Evolutionary conservation across 495 filamentous ascomycete species (phyloP), one percentile per base, ranked within the genome.

Genomic region (Amniculicola lignicola): DNA sequence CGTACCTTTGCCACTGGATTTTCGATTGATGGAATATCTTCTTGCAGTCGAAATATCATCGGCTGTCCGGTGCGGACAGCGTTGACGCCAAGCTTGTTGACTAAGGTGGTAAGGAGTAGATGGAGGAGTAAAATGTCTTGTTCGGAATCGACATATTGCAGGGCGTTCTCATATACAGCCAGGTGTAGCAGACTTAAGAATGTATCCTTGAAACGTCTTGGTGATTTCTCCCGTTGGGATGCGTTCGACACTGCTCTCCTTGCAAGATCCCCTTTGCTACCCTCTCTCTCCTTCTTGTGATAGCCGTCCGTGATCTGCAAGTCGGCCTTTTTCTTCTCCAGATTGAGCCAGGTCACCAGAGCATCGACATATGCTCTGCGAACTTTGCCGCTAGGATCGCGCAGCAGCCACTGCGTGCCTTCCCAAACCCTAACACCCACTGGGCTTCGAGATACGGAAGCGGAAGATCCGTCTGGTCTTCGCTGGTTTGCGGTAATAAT

Each of bases 141-240:
- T 50, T 88, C 84, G 29, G 77, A 82, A 21, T 84, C 77, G 12
- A 86, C 78, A 48, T 73, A 81, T 54, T 92, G 84, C 12, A 89
- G 70, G 21, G 86, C 88, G 59, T 85, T 84, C 60, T 96, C 91
- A 66, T 93, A 95, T 22, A 93, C 80, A 36, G 88, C 84, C 27
- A 96, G 76, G 69, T 95, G 89, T 9, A 96, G 72, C n/a, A 93
- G 75, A 61, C 87, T 83, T 19, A 96, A 75, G 67, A 91, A 95
- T 22, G 80, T 84, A 10, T 82, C 84, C 46, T 79, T 77, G 7
- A 75, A 72, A 7, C 72, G 66, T 48, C 79, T 79, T 6, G 70
- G 63, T 3, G 80, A 75, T 57, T 79, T 86, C 31, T 85, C 82
- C 62, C 79, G 75, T 37, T 78, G 75, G 15, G 83, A 85, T 6